Evolutionary conservation across 306 rosid genomes (phyloP).

Genomic region (Quercus variabilis): DNA sequence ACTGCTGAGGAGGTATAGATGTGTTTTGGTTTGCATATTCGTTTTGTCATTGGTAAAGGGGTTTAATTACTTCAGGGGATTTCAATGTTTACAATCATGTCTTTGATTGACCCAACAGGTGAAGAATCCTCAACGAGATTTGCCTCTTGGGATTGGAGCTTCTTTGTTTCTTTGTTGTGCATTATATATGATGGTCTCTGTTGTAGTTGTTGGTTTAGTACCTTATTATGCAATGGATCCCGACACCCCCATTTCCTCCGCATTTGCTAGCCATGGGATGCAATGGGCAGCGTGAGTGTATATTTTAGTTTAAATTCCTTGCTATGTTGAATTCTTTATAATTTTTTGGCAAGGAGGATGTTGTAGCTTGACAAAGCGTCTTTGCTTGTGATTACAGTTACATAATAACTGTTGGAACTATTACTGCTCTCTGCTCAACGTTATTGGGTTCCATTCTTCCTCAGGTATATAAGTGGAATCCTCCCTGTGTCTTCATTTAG

Average conservation of each 20-base stretch:
- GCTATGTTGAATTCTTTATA: neutral
- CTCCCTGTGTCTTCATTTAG: neutral
- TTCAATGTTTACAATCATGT: conserved; percentile 12
- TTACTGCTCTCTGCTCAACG: conserved; percentile 79
- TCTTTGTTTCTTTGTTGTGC: conserved; percentile 81
- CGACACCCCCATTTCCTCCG: conserved; percentile 89
- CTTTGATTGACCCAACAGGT: conserved; percentile 51
- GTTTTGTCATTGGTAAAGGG: neutral
- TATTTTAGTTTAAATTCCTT: conserved; percentile 3
- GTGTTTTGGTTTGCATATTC: neutral
- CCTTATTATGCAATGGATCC: conserved; percentile 88
- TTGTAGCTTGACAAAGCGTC: conserved; percentile 7
- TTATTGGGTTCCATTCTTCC: conserved; percentile 92
- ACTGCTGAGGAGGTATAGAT: conserved; percentile 88
- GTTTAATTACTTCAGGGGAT: neutral
- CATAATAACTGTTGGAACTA: conserved; percentile 79
- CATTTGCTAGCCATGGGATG: conserved; percentile 78
- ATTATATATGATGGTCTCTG: conserved; percentile 77
- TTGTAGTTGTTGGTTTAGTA: conserved; percentile 84
- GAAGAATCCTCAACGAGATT: conserved; percentile 87
- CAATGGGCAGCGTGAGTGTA: conserved; percentile 88
- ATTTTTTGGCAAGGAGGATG: neutral
- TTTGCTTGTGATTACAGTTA: conserved; percentile 53
- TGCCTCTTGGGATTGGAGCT: conserved; percentile 80
- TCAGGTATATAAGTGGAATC: conserved; percentile 53